These are phyloP conservation scores for Ascoidea asiatica DNA, from an alignment of 805 yeast genomes.

Conservation along the genomic window DNA sequence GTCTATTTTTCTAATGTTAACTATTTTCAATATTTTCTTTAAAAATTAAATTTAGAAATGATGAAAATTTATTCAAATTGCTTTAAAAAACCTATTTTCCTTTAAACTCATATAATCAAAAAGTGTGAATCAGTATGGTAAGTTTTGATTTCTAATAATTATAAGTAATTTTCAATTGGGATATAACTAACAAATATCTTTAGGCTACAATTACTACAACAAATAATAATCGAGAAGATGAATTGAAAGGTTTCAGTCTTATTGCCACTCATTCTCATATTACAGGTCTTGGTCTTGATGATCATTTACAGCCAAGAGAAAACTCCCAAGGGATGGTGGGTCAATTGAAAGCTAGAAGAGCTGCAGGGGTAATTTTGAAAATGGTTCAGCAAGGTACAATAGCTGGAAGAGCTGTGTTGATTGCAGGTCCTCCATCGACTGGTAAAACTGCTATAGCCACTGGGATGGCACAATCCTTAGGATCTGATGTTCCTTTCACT, in stretches of 20 bases:
- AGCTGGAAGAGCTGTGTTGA: slow-evolving; percentile 90
- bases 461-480: slow-evolving; percentile 71
- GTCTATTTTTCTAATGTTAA: too few relatives aligned
- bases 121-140: too few relatives aligned
- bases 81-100: too few relatives aligned
- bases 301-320: slow-evolving; percentile 69
- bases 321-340: slow-evolving; percentile 95
- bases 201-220: slow-evolving; percentile 1
- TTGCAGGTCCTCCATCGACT: slow-evolving; percentile 98
- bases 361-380: slow-evolving; percentile 88
- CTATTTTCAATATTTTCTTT: too few relatives aligned
- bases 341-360: slow-evolving; percentile 85
- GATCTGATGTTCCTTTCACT: slow-evolving; percentile 76
- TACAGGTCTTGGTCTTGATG: slow-evolving; percentile 93
- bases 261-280: slow-evolving; percentile 98
- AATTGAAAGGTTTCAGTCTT: slow-evolving; percentile 52
- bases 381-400: slow-evolving; percentile 90
- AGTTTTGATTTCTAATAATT: too few relatives aligned
- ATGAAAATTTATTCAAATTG: too few relatives aligned
- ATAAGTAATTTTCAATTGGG: too few relatives aligned
- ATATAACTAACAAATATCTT: not conserved
- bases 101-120: too few relatives aligned
- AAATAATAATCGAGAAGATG: slow-evolving; percentile 26
- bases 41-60: too few relatives aligned
- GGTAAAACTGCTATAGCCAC: slow-evolving; percentile 98